These are phyloP conservation scores for Podaxis sp. DNA, from an alignment of 768 basidiomycete species.

Conservation along the genomic window DNA sequence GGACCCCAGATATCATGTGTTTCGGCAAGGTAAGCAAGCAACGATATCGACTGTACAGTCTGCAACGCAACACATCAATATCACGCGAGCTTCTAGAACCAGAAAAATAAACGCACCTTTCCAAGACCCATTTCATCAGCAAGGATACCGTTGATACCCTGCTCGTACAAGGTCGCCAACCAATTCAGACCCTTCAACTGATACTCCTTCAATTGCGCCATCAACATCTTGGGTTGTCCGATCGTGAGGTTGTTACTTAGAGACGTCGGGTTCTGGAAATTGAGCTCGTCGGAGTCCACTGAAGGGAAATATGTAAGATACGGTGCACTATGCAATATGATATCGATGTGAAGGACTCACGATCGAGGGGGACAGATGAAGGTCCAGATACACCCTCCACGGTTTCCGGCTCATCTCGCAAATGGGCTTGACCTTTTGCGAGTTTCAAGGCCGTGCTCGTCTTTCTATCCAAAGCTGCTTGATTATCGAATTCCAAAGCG, in stretches of 20 bases:
- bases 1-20: constrained; percentile 99
- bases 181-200: constrained; percentile 98
- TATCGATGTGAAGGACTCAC: constrained; percentile 40
- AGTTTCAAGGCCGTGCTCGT: constrained; percentile 74
- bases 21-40: constrained; percentile 95
- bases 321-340: constrained; percentile 9
- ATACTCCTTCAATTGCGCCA: constrained; percentile 97
- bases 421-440: constrained; percentile 53
- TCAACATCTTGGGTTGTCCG: constrained; percentile 92
- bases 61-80: constrained; percentile 26
- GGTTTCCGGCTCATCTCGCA: constrained; percentile 46
- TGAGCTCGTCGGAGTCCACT: constrained; percentile 97
- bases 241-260: constrained; percentile 82
- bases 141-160: constrained; percentile 98
- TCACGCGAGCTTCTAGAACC: constrained; percentile 6
- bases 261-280: constrained; percentile 98
- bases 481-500: constrained; percentile 83
- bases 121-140: constrained; percentile 99
- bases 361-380: constrained; percentile 60
- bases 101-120: constrained; percentile 47
- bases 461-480: constrained; percentile 78
- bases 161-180: constrained; percentile 96
- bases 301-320: neutral
- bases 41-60: constrained; percentile 97
- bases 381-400: constrained; percentile 25